Percentiles rank a stretch among this genome's conserved stretches.
Evolutionary conservation across 495 filamentous ascomycete genomes (phyloP).

Genomic region (Lophium mytilinum): DNA sequence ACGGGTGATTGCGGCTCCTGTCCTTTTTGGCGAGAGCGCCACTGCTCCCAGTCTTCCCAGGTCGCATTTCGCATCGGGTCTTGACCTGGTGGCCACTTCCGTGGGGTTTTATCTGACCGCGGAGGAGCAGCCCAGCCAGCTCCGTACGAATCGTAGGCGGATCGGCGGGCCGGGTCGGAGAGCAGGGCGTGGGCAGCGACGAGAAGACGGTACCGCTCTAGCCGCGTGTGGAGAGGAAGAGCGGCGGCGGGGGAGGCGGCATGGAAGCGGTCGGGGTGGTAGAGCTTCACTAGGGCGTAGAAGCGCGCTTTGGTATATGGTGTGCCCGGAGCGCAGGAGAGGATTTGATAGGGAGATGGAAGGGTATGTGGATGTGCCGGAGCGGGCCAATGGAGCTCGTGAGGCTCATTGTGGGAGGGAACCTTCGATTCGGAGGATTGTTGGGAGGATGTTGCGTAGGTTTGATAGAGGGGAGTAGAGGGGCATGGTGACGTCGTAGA

Average conservation of each 20-base stretch:
- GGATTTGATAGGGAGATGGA: constrained; percentile 90
- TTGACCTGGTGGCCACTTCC: constrained; percentile 25
- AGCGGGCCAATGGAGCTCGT: constrained; percentile 15
- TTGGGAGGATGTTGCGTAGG: constrained; percentile 4
- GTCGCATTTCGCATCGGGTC: constrained; percentile 74
- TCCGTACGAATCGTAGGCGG: constrained; percentile 74
- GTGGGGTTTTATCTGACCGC: constrained; percentile 27
- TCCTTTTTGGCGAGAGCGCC: constrained; percentile 48
- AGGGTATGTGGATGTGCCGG: constrained; percentile 17
- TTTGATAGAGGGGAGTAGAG: background rate
- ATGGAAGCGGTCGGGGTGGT: constrained; percentile 72
- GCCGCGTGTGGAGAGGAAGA: constrained; percentile 46
- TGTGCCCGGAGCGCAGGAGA: constrained; percentile 51
- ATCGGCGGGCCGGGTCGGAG: constrained; percentile 68
- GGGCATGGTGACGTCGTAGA: constrained; percentile 19
- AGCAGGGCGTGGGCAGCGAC: constrained; percentile 83
- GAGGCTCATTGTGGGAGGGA: constrained; percentile 4
- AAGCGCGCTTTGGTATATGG: constrained; percentile 76
- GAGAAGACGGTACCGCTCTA: constrained; percentile 82
- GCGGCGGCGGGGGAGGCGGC: constrained; percentile 12
- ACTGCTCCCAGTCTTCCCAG: constrained; percentile 98
- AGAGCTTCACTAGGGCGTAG: constrained; percentile 87
- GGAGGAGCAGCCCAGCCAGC: constrained; percentile 60
- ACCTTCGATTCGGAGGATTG: background rate
- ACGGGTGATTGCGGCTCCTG: constrained; percentile 47